A percentile compares a stretch with the other conserved stretches of the same genome.
Conservation (phyloP, 306 rosid genomes). For the Citrullus colocynthis region DNA sequence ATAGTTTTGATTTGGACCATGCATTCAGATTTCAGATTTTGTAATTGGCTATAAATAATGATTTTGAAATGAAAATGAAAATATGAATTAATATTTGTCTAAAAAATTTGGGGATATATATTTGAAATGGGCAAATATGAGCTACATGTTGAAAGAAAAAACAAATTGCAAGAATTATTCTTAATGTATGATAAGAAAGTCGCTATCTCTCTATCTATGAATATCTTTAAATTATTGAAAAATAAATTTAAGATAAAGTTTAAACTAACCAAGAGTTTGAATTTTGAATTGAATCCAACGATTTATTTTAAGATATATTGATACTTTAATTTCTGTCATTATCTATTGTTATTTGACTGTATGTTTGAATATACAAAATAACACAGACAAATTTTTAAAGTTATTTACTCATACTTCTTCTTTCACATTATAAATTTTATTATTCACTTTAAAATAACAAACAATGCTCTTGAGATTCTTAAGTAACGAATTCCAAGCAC, state of each 20-base stretch:
- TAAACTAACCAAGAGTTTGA: neutral
- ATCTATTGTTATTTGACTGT: neutral
- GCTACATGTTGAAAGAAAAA: neutral
- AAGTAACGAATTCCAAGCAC: neutral
- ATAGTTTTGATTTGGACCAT: neutral
- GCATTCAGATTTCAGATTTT: slow-evolving; percentile 6
- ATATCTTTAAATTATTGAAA: neutral
- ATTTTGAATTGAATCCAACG: neutral
- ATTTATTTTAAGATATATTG: neutral
- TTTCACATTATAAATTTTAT: too few species aligned
- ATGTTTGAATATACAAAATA: neutral
- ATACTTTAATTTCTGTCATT: too few species aligned
- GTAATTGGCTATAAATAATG: neutral
- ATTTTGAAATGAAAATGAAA: neutral
- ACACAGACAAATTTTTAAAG: neutral
- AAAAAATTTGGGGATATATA: too few species aligned
- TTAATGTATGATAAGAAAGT: neutral
- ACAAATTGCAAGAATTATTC: slow-evolving; percentile 1
- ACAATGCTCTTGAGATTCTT: neutral
- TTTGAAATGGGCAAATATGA: neutral
- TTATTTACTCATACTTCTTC: neutral
- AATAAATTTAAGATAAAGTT: neutral
- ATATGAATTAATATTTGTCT: neutral
- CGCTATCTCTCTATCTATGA: neutral
- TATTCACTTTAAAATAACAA: neutral